Evolutionary conservation across 495 filamentous ascomycete species (phyloP), one percentile per base, ranked within the genome.

Genomic region (Penicillium malachiteum): DNA sequence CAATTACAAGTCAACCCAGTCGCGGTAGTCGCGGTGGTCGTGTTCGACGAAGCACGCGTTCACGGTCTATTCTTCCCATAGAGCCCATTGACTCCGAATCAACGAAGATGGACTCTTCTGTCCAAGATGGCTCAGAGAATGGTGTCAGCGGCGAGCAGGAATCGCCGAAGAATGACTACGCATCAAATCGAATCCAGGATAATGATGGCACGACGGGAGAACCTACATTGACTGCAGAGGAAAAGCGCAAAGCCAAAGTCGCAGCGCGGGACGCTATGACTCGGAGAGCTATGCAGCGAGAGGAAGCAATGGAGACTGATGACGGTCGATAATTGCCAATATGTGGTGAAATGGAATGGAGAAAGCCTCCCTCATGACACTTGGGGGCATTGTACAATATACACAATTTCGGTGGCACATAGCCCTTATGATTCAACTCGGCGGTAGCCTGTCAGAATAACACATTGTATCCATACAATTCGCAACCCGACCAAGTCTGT

Each of bases 261-360:
- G 68, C 70, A 46, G 65, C 65, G 51, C 64, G 73, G 48, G 73
- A 78, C 55, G 56, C 55, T 21, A 64, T 76, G 67, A 72, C 63
- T 26, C 68, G 65, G 35, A 52, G 70, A 39, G 74, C 72, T 30
- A 73, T 78, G 69, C 67, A 76, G 56, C 72, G 72, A 5, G 76
- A 78, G 54, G 74, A 77, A 50, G 68, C 67, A n/a, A 76, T 76
- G 72, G 72, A 71, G 47, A 71, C 64, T 1, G 68, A 69, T 5
- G 59, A 67, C 14, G 16, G 58, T 5, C 65, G 63, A 49, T 73
- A 21, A 55, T 35, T 37, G 21, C 21, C 21, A 26, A 26, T 26
- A 26, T 26, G 21, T 26, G 21, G 21, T 26, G 21, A 26, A 26
- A 26, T 26, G 21, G 21, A 26, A 39, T 39, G 37, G 37, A 11